Evolutionary conservation across 2,329 filamentous ascomycete genomes (phyloP).

Genomic region (Penicillium sp.): DNA sequence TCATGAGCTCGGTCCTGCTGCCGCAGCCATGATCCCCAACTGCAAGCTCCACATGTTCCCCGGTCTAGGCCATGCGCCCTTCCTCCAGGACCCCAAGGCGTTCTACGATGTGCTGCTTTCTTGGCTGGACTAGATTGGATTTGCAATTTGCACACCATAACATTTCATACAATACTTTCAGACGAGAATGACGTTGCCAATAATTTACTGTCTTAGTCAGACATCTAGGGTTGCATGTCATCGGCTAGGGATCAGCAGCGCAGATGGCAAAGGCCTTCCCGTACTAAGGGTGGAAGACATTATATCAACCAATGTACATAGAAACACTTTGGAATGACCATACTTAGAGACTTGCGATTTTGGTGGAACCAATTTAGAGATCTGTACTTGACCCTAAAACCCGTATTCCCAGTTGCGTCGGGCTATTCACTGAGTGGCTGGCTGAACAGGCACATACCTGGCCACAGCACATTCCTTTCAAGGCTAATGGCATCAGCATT

Average conservation of each 20-base stretch:
- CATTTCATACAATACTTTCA: not conserved
- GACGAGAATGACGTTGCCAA: not conserved
- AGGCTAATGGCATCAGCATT: too few relatives aligned
- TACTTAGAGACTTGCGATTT: not conserved
- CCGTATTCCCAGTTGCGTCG: too few relatives aligned
- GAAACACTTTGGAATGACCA: not conserved
- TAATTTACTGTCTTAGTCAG: not conserved
- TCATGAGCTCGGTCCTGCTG: conserved; percentile 8
- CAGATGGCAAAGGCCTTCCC: not conserved
- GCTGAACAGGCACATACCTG: too few relatives aligned
- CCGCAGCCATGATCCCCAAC: conserved; percentile 10
- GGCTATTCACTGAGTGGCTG: too few relatives aligned
- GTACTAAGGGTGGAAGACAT: not conserved
- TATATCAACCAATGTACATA: not conserved
- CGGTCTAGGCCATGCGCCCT: conserved; percentile 13
- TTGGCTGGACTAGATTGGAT: not conserved
- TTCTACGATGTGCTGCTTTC: conserved; percentile 8
- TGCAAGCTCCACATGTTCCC: conserved; percentile 12
- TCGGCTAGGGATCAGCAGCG: too few relatives aligned
- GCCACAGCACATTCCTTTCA: too few relatives aligned
- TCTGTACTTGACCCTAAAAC: not conserved
- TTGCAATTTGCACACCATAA: not conserved
- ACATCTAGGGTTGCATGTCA: too few relatives aligned
- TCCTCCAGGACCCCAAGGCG: conserved; percentile 10
- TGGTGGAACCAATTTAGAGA: not conserved